phyloP scores from a whole-genome alignment of 441 rosid species.

The Biscutella auriculata region DNA sequence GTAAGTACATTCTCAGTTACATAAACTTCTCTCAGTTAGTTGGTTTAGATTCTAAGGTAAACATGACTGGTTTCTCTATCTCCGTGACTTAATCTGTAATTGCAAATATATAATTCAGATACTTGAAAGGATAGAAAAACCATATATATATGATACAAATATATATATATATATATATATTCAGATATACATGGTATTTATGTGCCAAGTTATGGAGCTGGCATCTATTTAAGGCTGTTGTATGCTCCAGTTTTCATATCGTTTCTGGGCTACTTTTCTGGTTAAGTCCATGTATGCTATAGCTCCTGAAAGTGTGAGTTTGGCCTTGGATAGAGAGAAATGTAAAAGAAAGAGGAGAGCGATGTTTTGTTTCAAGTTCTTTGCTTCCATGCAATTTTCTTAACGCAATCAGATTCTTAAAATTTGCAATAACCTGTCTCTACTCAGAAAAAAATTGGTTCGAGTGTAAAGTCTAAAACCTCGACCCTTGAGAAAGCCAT shows the following conservation, averaged over 20 bases:
- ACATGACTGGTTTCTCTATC: background rate
- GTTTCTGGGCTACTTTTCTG: background rate
- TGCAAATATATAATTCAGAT: background rate
- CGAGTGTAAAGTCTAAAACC: slow-evolving; percentile 46
- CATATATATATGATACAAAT: too few species aligned
- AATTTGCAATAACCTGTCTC: slow-evolving; percentile 46
- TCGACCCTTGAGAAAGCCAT: slow-evolving; percentile 77
- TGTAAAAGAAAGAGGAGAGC: too few species aligned
- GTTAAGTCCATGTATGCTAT: too few species aligned
- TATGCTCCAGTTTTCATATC: background rate
- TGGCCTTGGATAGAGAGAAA: too few species aligned
- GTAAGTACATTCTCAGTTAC: slow-evolving; percentile 35
- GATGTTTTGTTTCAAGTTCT: too few species aligned
- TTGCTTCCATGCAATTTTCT: background rate
- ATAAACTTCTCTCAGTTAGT: background rate
- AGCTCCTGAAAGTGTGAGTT: too few species aligned
- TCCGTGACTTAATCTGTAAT: background rate
- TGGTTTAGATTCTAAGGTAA: background rate
- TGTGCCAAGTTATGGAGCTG: slow-evolving; percentile 3
- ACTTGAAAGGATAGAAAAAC: too few species aligned
- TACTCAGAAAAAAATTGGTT: slow-evolving; percentile 47
- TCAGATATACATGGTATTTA: too few species aligned
- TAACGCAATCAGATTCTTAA: background rate
- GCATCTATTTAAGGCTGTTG: background rate
- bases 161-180: too few species aligned